A percentile compares a stretch with the other conserved stretches of the same genome.
phyloP scores from a whole-genome alignment of 106 monocot species.

The Apostasia shenzhenica region DNA sequence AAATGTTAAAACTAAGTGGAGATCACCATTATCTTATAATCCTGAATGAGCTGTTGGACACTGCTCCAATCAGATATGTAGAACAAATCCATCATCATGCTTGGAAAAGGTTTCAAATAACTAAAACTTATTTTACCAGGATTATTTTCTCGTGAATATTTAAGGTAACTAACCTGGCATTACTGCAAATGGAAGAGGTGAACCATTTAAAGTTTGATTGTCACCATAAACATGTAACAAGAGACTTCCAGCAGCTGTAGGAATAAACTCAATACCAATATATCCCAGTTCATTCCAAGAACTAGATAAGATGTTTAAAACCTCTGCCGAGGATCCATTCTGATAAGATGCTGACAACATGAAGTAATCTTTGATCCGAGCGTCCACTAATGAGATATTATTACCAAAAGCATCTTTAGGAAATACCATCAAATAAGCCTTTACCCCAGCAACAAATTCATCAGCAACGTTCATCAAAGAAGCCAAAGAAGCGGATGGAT shows the following conservation, averaged over 20 bases:
- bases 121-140: too few relatives aligned
- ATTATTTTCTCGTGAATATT: neutral
- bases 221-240: constrained; percentile 44
- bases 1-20: too few relatives aligned
- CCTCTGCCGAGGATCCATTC: constrained; percentile 39
- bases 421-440: constrained; percentile 41
- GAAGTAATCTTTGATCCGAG: constrained; percentile 26
- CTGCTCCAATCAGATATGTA: too few relatives aligned
- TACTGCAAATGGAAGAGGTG: constrained; percentile 53
- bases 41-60: too few relatives aligned
- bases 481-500: constrained; percentile 58
- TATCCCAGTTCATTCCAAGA: constrained; percentile 54
- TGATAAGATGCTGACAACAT: constrained; percentile 31
- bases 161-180: constrained; percentile 54
- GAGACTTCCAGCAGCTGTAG: constrained; percentile 42
- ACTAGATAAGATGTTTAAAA: constrained; percentile 23
- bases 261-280: constrained; percentile 54
- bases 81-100: too few relatives aligned
- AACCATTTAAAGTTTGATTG: constrained; percentile 43
- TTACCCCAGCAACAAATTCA: constrained; percentile 56
- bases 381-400: constrained; percentile 30
- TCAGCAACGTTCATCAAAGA: constrained; percentile 37
- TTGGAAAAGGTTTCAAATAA: too few relatives aligned
- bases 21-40: too few relatives aligned
- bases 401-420: constrained; percentile 87